Base-by-base conservation (phyloP, 495 filamentous ascomycete species). In the Hypoxylon trugodes region DNA sequence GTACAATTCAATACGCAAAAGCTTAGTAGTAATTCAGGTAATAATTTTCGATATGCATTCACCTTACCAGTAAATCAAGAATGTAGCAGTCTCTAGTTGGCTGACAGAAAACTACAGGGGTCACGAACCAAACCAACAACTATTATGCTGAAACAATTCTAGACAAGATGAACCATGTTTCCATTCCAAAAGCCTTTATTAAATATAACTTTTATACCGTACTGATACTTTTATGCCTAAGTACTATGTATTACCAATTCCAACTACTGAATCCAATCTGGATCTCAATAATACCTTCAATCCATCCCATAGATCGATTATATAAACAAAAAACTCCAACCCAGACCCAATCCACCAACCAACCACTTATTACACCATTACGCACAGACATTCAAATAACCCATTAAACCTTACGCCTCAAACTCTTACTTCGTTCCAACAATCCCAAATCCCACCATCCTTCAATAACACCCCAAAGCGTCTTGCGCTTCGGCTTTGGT, bases 381-480 rank as follows among this genome's bases (percentile, higher is more conserved):
- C 28, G 10, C 10, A 5, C 28, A 46, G 21, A 22, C 12, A 35
- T 46, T 9, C 18, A 28, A 4, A 21, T 19, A 42, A 24, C 24
- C 4, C 9, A 63, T 57, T 18, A 63, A 51, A 25, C 49, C 41
- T 66, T 72, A 0, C 58, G 52, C 33, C 61, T 65, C 22, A 65
- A 37, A 48, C 68, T 73, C 52, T 59, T 67, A 2, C 65, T 51
- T 18, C 61, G 42, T 21, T 74, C 70, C 30, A 81, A 30, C 43
- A 81, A 45, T n/a, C 76, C 76, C 62, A 81, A 49, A 58, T 81
- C 79, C 79, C 79, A 81, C 79, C 79, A 81, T 13, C 78, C 78
- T 7, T 81, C 77, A 25, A 78, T 66, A 24, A 76, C 48, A 8
- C 68, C 70, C 63, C 73, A 72, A 36, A 78, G 59, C 6, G 76